phyloP scores from a whole-genome alignment of 345 rosid species.

The Euphorbia tirucalli region DNA sequence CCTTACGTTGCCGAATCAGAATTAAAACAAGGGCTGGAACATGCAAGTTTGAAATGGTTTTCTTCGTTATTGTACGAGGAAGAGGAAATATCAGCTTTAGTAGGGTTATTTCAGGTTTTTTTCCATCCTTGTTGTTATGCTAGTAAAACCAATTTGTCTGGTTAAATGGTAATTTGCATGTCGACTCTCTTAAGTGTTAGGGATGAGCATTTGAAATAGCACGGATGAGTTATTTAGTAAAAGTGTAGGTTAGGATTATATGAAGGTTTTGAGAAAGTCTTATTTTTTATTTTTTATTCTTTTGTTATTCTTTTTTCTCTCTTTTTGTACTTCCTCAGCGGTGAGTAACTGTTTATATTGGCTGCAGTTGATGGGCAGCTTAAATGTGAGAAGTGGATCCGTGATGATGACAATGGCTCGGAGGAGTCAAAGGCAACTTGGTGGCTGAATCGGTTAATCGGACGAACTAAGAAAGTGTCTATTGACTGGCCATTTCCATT shows the following conservation, averaged over 20 bases:
- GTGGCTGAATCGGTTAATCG: constrained; percentile 84
- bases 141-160: neutral
- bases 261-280: too few relatives aligned
- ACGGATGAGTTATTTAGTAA: neutral
- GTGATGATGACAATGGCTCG: constrained; percentile 60
- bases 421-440: constrained; percentile 75
- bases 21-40: too few relatives aligned
- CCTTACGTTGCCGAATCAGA: too few relatives aligned
- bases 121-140: neutral
- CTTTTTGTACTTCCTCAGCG: neutral
- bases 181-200: neutral
- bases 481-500: constrained; percentile 95
- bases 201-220: constrained; percentile 1
- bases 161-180: neutral
- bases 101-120: neutral
- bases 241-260: neutral
- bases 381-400: constrained; percentile 96
- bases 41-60: neutral
- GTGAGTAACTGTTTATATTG: constrained; percentile 23
- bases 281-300: too few relatives aligned
- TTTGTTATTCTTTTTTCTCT: neutral
- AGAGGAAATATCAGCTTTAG: neutral
- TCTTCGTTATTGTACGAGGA: neutral
- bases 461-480: constrained; percentile 60
- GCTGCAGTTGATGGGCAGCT: constrained; percentile 78